Percentiles rank a stretch among this genome's conserved stretches.
These are phyloP conservation scores for Knufia petricola DNA, from an alignment of 2,329 filamentous ascomycete genomes.

Conservation along the genomic window DNA sequence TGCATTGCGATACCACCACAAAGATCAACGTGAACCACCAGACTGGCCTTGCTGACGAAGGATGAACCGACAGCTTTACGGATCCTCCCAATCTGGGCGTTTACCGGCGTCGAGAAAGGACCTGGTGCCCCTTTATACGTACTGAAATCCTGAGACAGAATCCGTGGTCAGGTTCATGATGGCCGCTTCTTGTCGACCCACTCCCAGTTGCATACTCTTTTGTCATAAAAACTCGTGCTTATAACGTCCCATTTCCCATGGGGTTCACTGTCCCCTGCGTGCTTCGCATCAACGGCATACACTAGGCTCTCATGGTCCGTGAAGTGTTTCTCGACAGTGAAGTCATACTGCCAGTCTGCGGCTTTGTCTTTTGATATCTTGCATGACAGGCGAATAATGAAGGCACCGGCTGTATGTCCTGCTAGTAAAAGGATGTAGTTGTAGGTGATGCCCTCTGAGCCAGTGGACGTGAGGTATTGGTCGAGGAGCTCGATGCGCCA, in stretches of 20 bases:
- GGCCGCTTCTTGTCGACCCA: constrained; percentile 14
- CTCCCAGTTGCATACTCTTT: constrained; percentile 41
- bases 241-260: constrained; percentile 30
- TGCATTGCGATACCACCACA: no score
- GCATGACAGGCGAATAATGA: constrained; percentile 46
- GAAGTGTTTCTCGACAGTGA: constrained; percentile 60
- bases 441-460: constrained; percentile 5
- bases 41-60: no score
- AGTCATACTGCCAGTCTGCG: constrained; percentile 46
- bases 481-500: constrained; percentile 64
- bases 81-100: no score
- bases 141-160: no score
- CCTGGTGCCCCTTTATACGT: no score
- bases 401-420: constrained; percentile 84
- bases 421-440: constrained; percentile 60
- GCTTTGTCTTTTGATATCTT: constrained; percentile 30
- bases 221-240: constrained; percentile 47
- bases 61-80: no score
- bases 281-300: constrained; percentile 66
- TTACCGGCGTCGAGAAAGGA: no score
- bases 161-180: no score
- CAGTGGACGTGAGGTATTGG: constrained; percentile 10
- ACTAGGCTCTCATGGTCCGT: constrained; percentile 91
- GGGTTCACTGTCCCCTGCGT: not conserved
- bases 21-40: no score